A percentile compares a stretch with the other conserved stretches of the same genome.
Evolutionary conservation across 2,329 filamentous ascomycete genomes (phyloP).

Genomic region (Diaporthe ampelina): DNA sequence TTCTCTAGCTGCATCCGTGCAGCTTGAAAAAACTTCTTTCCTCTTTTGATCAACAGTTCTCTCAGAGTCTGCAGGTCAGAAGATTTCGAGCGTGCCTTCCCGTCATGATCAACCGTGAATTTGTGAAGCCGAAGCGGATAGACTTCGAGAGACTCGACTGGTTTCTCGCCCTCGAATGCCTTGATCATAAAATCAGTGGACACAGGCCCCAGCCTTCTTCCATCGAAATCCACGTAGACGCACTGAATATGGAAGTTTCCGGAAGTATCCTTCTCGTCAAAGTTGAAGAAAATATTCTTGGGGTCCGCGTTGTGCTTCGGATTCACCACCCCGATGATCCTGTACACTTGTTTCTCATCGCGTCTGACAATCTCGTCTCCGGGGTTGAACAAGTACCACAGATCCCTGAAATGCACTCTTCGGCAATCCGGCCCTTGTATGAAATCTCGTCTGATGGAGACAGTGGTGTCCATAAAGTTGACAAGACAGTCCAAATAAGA

Average conservation of each 20-base stretch:
- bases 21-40: constrained; percentile 44
- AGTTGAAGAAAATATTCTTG: neutral
- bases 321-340: constrained; percentile 42
- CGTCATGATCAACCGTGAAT: neutral
- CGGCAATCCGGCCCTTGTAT: constrained; percentile 34
- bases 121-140: constrained; percentile 46
- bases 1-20: constrained; percentile 41
- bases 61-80: constrained; percentile 1
- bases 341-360: constrained; percentile 46
- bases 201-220: constrained; percentile 48
- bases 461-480: constrained; percentile 42
- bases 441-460: constrained; percentile 35
- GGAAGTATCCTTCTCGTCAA: constrained; percentile 21
- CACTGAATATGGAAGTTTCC: constrained; percentile 39
- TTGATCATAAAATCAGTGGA: constrained; percentile 43
- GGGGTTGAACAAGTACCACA: constrained; percentile 49
- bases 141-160: constrained; percentile 44
- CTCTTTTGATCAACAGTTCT: constrained; percentile 44
- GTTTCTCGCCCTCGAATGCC: constrained; percentile 47
- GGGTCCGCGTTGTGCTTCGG: constrained; percentile 29
- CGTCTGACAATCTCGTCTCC: constrained; percentile 44
- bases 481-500: constrained; percentile 42
- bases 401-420: constrained; percentile 45
- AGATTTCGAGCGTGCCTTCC: rapidly evolving
- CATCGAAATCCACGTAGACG: constrained; percentile 51